phyloP scores from a whole-genome alignment of 176 grass and related monocot species.

The Chloris gayana region DNA sequence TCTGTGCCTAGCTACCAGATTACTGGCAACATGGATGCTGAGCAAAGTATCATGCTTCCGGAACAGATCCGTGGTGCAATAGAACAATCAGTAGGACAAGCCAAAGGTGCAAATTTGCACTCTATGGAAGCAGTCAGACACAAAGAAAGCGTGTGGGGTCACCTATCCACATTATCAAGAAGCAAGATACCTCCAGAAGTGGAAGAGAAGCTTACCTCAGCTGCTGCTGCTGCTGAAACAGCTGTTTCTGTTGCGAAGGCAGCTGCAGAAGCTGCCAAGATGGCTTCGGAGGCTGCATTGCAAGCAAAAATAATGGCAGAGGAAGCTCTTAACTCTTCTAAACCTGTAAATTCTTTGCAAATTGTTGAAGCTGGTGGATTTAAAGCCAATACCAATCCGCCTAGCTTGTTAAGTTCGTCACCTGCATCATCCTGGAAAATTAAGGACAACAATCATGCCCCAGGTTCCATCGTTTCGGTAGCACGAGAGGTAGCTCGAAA shows the following conservation, averaged over 20 bases:
- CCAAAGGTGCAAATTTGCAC: slow-evolving; percentile 63
- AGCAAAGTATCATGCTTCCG: slow-evolving; percentile 52
- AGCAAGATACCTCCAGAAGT: slow-evolving; percentile 64
- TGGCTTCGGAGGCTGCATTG: slow-evolving; percentile 79
- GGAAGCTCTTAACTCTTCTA: slow-evolving; percentile 55
- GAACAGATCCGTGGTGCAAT: slow-evolving; percentile 63
- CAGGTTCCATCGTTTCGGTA: slow-evolving; percentile 70
- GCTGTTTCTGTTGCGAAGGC: slow-evolving; percentile 90
- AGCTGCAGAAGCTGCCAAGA: slow-evolving; percentile 91
- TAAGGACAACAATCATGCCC: slow-evolving; percentile 44
- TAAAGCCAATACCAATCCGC: slow-evolving; percentile 34
- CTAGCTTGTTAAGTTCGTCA: slow-evolving; percentile 31
- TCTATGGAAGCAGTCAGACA: slow-evolving; percentile 61
- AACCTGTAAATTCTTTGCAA: slow-evolving; percentile 32
- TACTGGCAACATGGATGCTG: slow-evolving; percentile 37
- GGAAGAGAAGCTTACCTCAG: slow-evolving; percentile 85
- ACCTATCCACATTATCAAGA: slow-evolving; percentile 55
- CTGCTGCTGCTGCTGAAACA: slow-evolving; percentile 78
- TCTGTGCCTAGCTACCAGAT: slow-evolving; percentile 56
- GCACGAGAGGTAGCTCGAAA: slow-evolving; percentile 85
- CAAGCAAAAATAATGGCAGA: slow-evolving; percentile 96
- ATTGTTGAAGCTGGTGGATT: slow-evolving; percentile 31
- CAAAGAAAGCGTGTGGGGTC: slow-evolving; percentile 76
- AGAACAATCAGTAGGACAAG: slow-evolving; percentile 74
- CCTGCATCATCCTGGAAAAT: slow-evolving; percentile 52